A percentile compares a stretch with the other conserved stretches of the same genome.
Evolutionary conservation across 176 grass and related monocot genomes (phyloP).

Genomic region (Hyparrhenia diplandra): DNA sequence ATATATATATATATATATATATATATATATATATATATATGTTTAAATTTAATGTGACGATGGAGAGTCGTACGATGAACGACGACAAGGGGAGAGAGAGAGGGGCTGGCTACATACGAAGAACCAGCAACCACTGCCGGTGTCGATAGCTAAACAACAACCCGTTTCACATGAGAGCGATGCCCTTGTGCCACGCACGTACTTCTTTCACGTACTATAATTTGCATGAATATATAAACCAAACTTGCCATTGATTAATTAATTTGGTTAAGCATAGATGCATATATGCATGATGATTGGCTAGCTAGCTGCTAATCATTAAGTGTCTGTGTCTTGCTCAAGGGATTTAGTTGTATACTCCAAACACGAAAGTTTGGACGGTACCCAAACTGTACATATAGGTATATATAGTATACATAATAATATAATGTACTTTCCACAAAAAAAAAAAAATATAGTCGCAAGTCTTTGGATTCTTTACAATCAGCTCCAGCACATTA

Average conservation of each 20-base stretch:
- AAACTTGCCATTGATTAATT: neutral
- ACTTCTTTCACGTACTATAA: neutral
- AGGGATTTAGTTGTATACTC: neutral
- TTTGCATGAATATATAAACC: no score
- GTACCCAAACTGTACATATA: neutral
- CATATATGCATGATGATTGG: neutral
- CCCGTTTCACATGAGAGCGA: neutral
- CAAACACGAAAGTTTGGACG: no score
- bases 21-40: no score
- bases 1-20: no score
- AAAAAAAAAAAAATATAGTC: neutral
- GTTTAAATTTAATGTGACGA: neutral
- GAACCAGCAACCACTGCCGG: constrained; percentile 34
- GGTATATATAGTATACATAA: neutral
- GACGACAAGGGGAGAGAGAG: neutral
- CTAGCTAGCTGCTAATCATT: constrained; percentile 20
- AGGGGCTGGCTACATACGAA: constrained; percentile 13
- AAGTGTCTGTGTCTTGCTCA: neutral
- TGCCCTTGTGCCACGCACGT: constrained; percentile 31
- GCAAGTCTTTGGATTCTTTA: neutral
- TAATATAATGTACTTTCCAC: neutral
- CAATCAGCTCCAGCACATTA: neutral
- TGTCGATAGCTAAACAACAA: constrained; percentile 18
- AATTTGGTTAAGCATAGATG: neutral
- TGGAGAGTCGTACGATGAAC: neutral